These are phyloP conservation scores for Moniliophthora roreri DNA, from an alignment of 1,284 basidiomycete species.

Conservation along the genomic window DNA sequence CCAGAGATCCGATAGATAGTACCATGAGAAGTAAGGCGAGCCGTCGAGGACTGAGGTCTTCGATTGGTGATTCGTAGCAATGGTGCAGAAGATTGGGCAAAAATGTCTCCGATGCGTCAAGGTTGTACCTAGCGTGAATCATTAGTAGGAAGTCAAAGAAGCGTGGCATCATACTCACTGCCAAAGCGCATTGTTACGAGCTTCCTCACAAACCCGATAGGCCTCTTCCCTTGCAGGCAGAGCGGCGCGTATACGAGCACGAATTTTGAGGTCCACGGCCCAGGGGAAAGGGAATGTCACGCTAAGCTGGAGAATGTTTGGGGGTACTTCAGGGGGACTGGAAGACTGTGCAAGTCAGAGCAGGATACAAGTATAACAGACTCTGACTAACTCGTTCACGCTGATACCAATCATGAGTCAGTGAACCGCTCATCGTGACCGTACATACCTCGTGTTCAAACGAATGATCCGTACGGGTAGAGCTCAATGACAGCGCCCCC, in stretches of 20 bases:
- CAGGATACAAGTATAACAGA: background rate
- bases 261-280: slow-evolving; percentile 53
- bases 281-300: slow-evolving; percentile 65
- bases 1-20: slow-evolving; percentile 64
- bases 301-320: slow-evolving; percentile 59
- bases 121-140: slow-evolving; percentile 49
- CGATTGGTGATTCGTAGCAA: slow-evolving; percentile 55
- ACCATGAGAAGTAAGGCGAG: slow-evolving; percentile 66
- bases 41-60: slow-evolving; percentile 57
- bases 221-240: slow-evolving; percentile 58
- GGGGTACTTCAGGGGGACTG: slow-evolving; percentile 40
- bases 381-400: background rate
- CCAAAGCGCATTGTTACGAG: slow-evolving; percentile 65
- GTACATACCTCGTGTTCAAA: background rate
- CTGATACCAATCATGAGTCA: background rate
- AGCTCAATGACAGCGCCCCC: slow-evolving; percentile 4
- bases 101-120: slow-evolving; percentile 66
- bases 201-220: slow-evolving; percentile 55
- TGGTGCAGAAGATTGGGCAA: slow-evolving; percentile 64
- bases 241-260: slow-evolving; percentile 57
- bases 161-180: slow-evolving; percentile 46
- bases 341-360: background rate
- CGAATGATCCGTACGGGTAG: slow-evolving; percentile 4
- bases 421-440: no score
- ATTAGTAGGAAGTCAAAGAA: slow-evolving; percentile 19